Percentiles rank a stretch among this genome's conserved stretches.
Evolutionary conservation across 2,329 filamentous ascomycete genomes (phyloP).

Genomic region (Byssochlamys sp.): DNA sequence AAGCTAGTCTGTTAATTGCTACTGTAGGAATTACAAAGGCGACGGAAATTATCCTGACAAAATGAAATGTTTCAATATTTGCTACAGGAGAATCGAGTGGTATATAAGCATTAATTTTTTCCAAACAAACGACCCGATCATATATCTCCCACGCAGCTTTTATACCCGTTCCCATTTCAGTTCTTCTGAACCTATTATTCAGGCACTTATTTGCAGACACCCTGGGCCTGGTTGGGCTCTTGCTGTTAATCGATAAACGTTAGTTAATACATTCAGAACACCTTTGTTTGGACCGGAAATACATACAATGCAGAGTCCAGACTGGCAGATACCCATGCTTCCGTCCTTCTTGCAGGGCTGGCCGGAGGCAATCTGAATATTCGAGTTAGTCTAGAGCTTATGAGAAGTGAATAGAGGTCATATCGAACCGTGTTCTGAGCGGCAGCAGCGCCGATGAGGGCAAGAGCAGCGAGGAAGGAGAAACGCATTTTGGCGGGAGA

Average conservation of each 20-base stretch:
- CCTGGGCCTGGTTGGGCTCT: not conserved
- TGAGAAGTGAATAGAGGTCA: not conserved
- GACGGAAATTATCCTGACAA: too few species aligned
- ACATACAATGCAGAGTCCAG: conserved; percentile 3
- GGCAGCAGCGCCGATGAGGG: not conserved
- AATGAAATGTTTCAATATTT: not conserved
- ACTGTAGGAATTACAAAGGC: too few species aligned
- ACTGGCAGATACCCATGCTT: conserved; percentile 5
- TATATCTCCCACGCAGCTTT: not conserved
- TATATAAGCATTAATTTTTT: not conserved
- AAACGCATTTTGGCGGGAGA: not conserved
- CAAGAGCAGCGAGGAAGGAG: not conserved
- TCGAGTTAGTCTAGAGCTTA: not conserved
- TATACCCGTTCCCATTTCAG: not conserved
- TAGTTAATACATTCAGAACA: not conserved
- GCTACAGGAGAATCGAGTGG: not conserved
- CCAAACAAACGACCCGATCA: too few species aligned
- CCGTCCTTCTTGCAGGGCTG: conserved; percentile 7
- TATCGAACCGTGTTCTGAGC: not conserved
- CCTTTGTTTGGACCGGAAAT: not conserved
- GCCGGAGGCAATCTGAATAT: conserved; percentile 1
- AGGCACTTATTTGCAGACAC: not conserved
- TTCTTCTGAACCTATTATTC: not conserved
- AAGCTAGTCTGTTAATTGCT: too few species aligned
- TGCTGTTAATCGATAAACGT: not conserved